Evolutionary conservation across 1,284 basidiomycete genomes (phyloP).

Genomic region (Volvariella volvacea): DNA sequence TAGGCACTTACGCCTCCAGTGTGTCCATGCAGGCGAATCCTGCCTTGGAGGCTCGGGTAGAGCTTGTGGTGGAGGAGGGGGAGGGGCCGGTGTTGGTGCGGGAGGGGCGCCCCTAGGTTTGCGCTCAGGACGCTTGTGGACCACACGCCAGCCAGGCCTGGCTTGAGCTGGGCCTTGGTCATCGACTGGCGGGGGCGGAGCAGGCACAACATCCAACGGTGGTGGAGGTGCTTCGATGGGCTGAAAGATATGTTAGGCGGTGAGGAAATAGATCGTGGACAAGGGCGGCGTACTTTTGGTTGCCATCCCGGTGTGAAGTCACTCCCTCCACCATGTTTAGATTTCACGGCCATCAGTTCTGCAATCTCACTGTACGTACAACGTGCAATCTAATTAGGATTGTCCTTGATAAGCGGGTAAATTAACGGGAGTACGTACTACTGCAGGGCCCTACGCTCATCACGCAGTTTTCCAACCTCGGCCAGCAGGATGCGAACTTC

Average conservation of each 20-base stretch:
- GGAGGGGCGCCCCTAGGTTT: constrained; percentile 28
- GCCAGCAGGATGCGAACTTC: constrained; percentile 55
- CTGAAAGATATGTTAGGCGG: background rate
- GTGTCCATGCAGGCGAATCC: constrained; percentile 63
- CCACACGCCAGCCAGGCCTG: constrained; percentile 63
- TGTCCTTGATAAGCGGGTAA: background rate
- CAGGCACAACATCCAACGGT: constrained; percentile 21
- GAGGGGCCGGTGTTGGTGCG: constrained; percentile 32
- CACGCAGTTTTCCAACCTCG: constrained; percentile 70
- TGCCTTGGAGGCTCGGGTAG: constrained; percentile 35
- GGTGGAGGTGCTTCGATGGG: constrained; percentile 16
- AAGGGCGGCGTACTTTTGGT: constrained; percentile 37
- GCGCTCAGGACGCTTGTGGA: constrained; percentile 52
- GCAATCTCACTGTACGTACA: constrained; percentile 55
- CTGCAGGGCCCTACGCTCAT: constrained; percentile 63
- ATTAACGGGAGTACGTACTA: constrained; percentile 38
- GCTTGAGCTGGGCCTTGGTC: constrained; percentile 41
- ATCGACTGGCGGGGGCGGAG: constrained; percentile 23
- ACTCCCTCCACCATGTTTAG: constrained; percentile 65
- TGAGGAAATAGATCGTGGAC: constrained; percentile 6
- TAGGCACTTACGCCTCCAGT: constrained; percentile 53
- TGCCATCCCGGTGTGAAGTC: constrained; percentile 65
- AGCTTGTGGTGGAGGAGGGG: constrained; percentile 31
- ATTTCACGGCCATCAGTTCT: constrained; percentile 68
- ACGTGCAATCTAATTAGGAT: constrained; percentile 2